Base-by-base conservation (phyloP, 2,329 filamentous ascomycete species). In the Sporothrix phasma region DNA sequence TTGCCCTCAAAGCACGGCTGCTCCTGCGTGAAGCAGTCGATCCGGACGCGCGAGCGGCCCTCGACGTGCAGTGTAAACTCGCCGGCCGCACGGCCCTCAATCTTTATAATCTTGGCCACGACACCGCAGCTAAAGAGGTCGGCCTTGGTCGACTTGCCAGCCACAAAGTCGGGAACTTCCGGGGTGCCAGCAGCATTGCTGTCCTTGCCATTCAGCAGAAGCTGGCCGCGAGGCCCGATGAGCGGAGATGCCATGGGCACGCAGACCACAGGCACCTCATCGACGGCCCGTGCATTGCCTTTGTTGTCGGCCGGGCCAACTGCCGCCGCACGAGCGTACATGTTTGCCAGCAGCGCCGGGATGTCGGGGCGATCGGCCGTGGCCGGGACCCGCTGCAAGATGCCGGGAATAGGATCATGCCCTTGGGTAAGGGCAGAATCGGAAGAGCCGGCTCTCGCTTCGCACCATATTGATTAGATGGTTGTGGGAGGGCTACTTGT, bases 11-110 rank as follows among this genome's bases (percentile, higher is more conserved):
- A 92, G 73, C 89, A 96, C 2, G 92, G 90, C 62, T 87, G 83
- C 68, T 96, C 90, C 72, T 90, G 87, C 43, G 84, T 81, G 56
- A 94, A 76, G 71, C 85, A 87, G 61, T 91, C 88, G 41, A 97
- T 77, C 67, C 84, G 84, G 67, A 97, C 87, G 46, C 94, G 84
- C 67, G 87, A 82, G 19, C 90, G 81, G 17, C 94, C 94, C 74
- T 97, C 92, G 1, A 99, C 91, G 5, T 96, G 81, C 61, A 99
- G 76, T 64, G 87, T 87, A 71, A 96, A 87, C 72, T 97, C 89
- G 34, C 86, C 84, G 11, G 86, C 85, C 54, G 86, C 85, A 64
- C 86, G 83, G 31, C 89, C 89, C 74, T 93, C 89, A 54, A 93
- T 86, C 61, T 88, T 88, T 64, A 87, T 83, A 69, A 93, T 89